phyloP scores from a whole-genome alignment of 768 basidiomycete species.

The Suillus decipiens region DNA sequence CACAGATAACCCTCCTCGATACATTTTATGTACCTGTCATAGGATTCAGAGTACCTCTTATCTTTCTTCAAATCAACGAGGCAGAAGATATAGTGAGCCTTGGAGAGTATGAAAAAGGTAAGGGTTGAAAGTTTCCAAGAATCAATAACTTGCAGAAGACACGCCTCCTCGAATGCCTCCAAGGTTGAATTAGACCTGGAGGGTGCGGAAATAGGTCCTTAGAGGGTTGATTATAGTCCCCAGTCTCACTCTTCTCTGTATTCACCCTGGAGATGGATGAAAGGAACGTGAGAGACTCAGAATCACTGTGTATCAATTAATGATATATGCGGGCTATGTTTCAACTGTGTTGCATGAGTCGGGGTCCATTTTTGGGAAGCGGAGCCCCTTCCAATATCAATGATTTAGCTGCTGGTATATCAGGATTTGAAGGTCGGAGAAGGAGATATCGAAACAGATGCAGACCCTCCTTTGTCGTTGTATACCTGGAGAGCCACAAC shows the following conservation, averaged over 20 bases:
- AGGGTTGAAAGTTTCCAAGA: conserved; percentile 12
- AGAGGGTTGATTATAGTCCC: conserved; percentile 1
- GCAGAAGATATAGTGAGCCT: conserved; percentile 7
- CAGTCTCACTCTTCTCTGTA: conserved; percentile 18
- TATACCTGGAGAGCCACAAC: no score
- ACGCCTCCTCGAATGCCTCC: background rate
- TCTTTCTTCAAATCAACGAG: conserved; percentile 4
- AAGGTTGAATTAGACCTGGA: conserved; percentile 11
- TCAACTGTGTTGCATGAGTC: no score
- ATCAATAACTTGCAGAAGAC: conserved; percentile 12
- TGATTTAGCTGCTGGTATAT: no score
- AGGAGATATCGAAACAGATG: no score
- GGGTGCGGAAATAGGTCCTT: conserved; percentile 14
- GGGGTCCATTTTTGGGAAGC: no score
- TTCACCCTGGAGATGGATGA: conserved; percentile 16
- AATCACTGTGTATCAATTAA: background rate
- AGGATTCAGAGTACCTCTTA: conserved; percentile 3
- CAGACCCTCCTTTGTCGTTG: no score
- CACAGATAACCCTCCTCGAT: conserved; percentile 39
- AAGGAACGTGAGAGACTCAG: background rate
- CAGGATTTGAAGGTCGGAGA: no score
- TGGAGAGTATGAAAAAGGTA: conserved; percentile 17
- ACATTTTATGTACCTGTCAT: conserved; percentile 18
- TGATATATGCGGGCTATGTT: background rate
- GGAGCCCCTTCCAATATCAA: no score